phyloP scores from a whole-genome alignment of 176 grass and related monocot species.

The Oryza punctata region DNA sequence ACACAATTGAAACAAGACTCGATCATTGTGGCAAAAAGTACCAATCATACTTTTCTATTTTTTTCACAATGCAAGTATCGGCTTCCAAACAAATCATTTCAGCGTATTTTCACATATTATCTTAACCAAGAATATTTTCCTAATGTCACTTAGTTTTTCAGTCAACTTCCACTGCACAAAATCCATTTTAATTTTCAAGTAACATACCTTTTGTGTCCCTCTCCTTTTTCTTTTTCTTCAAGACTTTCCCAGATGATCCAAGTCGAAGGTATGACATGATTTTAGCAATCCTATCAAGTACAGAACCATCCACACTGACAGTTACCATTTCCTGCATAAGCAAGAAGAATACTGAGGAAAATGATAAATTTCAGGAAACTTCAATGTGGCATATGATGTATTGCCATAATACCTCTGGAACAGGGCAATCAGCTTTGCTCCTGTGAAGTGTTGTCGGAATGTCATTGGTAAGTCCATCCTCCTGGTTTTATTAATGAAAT shows the following conservation, averaged over 20 bases:
- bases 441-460: slow-evolving; percentile 97
- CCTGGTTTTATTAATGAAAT: slow-evolving; percentile 54
- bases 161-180: slow-evolving; percentile 11
- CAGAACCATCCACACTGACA: slow-evolving; percentile 92
- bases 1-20: slow-evolving; percentile 16
- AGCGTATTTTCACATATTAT: slow-evolving; percentile 3
- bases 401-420: slow-evolving; percentile 50
- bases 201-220: slow-evolving; percentile 80
- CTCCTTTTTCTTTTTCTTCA: slow-evolving; percentile 99
- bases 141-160: slow-evolving; percentile 15
- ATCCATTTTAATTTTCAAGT: slow-evolving; percentile 1
- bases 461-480: slow-evolving; percentile 84
- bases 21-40: slow-evolving; percentile 26
- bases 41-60: slow-evolving; percentile 8
- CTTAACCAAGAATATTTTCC: not conserved
- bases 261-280: slow-evolving; percentile 98
- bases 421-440: slow-evolving; percentile 96
- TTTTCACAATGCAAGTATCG: not conserved
- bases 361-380: not conserved
- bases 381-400: not conserved
- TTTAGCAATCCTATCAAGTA: slow-evolving; percentile 98
- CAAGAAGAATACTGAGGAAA: slow-evolving; percentile 33
- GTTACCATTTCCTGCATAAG: slow-evolving; percentile 88
- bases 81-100: slow-evolving; percentile 3
- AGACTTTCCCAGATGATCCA: slow-evolving; percentile 95